Conservation (phyloP, 805 yeast genomes). For the Hanseniaspora thailandica region DNA sequence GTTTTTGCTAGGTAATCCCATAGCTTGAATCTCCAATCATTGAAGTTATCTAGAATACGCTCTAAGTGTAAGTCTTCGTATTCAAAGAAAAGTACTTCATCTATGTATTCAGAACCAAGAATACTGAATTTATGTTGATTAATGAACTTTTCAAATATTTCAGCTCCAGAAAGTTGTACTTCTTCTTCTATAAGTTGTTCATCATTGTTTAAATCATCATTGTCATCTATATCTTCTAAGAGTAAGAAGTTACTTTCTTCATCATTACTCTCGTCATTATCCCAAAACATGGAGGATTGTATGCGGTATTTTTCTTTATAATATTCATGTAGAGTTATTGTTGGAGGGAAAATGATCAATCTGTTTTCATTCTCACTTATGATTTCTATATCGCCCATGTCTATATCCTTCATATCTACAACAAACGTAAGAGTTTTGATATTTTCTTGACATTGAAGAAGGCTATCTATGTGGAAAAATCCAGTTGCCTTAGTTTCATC, state of each 20-base stretch:
- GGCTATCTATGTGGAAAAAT: neutral
- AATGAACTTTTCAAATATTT: neutral
- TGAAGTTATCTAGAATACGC: constrained; percentile 1
- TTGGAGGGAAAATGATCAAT: constrained; percentile 8
- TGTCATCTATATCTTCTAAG: neutral
- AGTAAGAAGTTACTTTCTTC: neutral
- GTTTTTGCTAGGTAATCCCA: constrained; percentile 13
- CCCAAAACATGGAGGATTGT: neutral
- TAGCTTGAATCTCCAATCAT: constrained; percentile 10
- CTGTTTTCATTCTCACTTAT: neutral
- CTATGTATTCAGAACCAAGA: neutral
- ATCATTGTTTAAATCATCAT: neutral
- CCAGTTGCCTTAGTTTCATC: neutral
- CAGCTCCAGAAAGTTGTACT: neutral
- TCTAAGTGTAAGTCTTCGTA: neutral
- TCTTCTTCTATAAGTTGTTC: neutral
- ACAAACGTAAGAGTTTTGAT: constrained; percentile 1
- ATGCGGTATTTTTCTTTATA: neutral
- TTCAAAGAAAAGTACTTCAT: constrained; percentile 2
- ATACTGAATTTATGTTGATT: constrained; percentile 9
- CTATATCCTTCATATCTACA: neutral
- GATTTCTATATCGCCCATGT: neutral
- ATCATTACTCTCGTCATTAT: neutral
- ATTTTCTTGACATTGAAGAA: constrained; percentile 7
- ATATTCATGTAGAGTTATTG: neutral